Evolutionary conservation across 805 yeast genomes (phyloP).

Genomic region (Wickerhamiella lipophila): DNA sequence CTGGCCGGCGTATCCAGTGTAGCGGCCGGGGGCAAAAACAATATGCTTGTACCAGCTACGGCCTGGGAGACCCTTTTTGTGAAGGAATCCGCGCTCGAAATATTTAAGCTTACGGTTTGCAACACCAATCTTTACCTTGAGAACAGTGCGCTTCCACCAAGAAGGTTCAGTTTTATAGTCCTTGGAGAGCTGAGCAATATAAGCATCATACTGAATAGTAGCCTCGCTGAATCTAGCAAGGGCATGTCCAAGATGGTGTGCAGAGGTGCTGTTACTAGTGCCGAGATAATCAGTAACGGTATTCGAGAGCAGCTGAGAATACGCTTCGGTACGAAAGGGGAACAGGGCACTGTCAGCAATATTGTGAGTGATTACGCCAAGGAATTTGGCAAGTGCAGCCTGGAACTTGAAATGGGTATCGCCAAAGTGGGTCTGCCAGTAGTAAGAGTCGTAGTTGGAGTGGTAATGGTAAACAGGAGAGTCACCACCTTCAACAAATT

Average conservation of each 20-base stretch:
- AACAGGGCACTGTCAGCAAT: conserved; percentile 39
- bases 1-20: conserved; percentile 49
- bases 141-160: conserved; percentile 34
- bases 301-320: conserved; percentile 30
- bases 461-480: conserved; percentile 66
- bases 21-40: conserved; percentile 45
- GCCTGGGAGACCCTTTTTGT: conserved; percentile 38
- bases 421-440: conserved; percentile 53
- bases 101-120: conserved; percentile 33
- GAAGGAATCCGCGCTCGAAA: conserved; percentile 37
- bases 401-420: conserved; percentile 54
- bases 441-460: conserved; percentile 57
- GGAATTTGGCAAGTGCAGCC: conserved; percentile 40
- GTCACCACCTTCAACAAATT: conserved; percentile 34
- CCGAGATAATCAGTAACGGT: conserved; percentile 31
- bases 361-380: conserved; percentile 40
- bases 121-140: conserved; percentile 20
- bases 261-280: conserved; percentile 1
- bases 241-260: conserved; percentile 15
- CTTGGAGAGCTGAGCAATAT: conserved; percentile 36
- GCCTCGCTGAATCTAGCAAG: conserved; percentile 21
- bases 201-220: conserved; percentile 37
- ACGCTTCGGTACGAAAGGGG: conserved; percentile 32
- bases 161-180: conserved; percentile 55
- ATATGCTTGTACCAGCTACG: conserved; percentile 49